Percentiles rank a stretch among this genome's conserved stretches.
phyloP scores from a whole-genome alignment of 768 basidiomycete species.

The Leccinum subtestaceum region DNA sequence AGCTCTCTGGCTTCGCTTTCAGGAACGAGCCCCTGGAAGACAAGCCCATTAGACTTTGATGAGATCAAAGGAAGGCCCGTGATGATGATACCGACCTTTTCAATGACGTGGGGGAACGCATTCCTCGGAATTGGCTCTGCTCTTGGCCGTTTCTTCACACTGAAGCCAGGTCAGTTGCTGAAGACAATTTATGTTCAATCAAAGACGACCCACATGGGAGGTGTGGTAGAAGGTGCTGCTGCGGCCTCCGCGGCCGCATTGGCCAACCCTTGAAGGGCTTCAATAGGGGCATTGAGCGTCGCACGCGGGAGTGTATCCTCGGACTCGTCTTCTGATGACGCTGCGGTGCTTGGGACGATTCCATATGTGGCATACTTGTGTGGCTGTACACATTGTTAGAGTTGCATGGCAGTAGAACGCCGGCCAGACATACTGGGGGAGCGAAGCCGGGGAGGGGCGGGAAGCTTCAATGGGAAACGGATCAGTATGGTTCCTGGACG shows the following conservation, averaged over 20 bases:
- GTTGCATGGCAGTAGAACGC: conserved; percentile 7
- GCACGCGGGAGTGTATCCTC: conserved; percentile 85
- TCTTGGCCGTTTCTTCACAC: conserved; percentile 78
- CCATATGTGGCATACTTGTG: conserved; percentile 92
- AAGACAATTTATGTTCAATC: not conserved
- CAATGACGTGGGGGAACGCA: conserved; percentile 86
- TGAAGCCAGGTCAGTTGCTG: conserved; percentile 7
- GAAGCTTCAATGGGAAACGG: conserved; percentile 46
- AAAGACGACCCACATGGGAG: conserved; percentile 48
- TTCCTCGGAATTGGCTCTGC: conserved; percentile 81
- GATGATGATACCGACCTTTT: conserved; percentile 52
- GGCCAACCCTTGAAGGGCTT: conserved; percentile 90
- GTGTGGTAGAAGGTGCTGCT: conserved; percentile 64
- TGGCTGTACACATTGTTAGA: conserved; percentile 45
- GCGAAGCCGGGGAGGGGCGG: conserved; percentile 91
- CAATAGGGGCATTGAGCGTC: conserved; percentile 87
- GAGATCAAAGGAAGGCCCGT: not conserved
- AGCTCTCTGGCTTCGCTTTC: conserved; percentile 87
- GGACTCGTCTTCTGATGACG: conserved; percentile 88
- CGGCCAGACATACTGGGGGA: conserved; percentile 61
- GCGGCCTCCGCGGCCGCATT: conserved; percentile 95
- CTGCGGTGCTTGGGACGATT: conserved; percentile 77
- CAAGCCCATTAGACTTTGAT: not conserved
- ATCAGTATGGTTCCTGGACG: conserved; percentile 21
- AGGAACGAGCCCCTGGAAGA: conserved; percentile 70